These are phyloP conservation scores for Phytophthora cryptogea DNA, from an alignment of 352 stramenopile species.

Conservation along the genomic window DNA sequence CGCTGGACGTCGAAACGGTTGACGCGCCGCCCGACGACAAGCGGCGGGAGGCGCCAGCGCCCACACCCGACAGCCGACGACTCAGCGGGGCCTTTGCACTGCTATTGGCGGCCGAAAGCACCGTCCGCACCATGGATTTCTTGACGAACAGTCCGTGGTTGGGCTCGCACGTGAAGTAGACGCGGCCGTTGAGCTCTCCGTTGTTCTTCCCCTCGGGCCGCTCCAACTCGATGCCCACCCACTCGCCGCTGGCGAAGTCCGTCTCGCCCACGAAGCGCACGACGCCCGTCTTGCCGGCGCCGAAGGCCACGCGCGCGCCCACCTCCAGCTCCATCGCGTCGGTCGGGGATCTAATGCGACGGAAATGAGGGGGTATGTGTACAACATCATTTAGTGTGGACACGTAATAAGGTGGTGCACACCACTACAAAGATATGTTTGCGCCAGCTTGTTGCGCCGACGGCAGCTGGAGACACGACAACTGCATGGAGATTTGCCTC, in stretches of 20 bases:
- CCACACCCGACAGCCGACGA: conserved; percentile 39
- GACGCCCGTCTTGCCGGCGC: conserved; percentile 68
- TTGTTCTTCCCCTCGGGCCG: conserved; percentile 85
- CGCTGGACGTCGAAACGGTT: conserved; percentile 11
- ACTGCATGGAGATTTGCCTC: conserved; percentile 23
- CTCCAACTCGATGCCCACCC: conserved; percentile 84
- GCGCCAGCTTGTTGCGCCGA: conserved; percentile 12
- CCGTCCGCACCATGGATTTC: conserved; percentile 34
- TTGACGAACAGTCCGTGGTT: conserved; percentile 83
- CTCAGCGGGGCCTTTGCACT: conserved; percentile 43
- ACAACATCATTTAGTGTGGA: conserved; percentile 2
- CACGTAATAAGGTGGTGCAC: neutral
- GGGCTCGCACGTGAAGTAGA: conserved; percentile 79
- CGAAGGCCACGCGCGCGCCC: conserved; percentile 66
- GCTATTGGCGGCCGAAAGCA: conserved; percentile 32
- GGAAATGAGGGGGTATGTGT: neutral
- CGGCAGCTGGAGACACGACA: conserved; percentile 20
- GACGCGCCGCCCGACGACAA: conserved; percentile 9
- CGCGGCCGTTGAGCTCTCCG: conserved; percentile 77
- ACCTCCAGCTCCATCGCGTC: conserved; percentile 55
- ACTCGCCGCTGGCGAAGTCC: conserved; percentile 79
- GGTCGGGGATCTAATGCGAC: neutral
- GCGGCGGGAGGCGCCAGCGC: conserved; percentile 8
- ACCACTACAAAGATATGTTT: neutral
- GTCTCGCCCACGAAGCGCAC: conserved; percentile 82